Conservation (phyloP, 2,329 filamentous ascomycete genomes). For the Ceratocystis lukuohia region DNA sequence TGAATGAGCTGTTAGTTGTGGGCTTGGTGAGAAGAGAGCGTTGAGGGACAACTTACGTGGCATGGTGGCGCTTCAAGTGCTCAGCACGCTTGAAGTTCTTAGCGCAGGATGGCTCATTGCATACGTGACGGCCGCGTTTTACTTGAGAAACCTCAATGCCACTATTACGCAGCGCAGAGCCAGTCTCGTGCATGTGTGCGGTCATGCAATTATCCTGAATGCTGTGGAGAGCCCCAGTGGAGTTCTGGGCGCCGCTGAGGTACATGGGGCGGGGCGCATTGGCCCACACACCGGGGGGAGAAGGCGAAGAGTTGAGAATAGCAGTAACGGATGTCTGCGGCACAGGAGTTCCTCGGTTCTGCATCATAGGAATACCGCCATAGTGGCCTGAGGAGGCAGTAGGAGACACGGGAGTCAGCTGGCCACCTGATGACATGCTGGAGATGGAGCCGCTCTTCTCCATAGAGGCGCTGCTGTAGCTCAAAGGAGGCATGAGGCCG, state of each 20-base stretch:
- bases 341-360: background rate
- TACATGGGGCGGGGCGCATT: constrained; percentile 13
- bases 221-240: constrained; percentile 8
- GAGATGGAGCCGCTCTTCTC: constrained; percentile 13
- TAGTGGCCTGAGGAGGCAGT: constrained; percentile 10
- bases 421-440: constrained; percentile 14
- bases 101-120: constrained; percentile 34
- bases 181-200: constrained; percentile 12
- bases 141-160: constrained; percentile 20
- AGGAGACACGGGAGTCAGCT: constrained; percentile 14
- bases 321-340: constrained; percentile 14
- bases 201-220: background rate
- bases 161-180: constrained; percentile 12
- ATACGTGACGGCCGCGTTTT: constrained; percentile 32
- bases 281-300: constrained; percentile 9
- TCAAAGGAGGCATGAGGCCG: background rate
- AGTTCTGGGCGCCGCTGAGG: constrained; percentile 6
- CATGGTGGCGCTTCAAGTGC: constrained; percentile 42
- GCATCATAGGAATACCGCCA: background rate
- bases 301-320: constrained; percentile 18
- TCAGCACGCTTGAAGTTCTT: constrained; percentile 40
- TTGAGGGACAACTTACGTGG: constrained; percentile 31
- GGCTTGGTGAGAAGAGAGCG: background rate
- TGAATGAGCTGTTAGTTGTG: background rate
- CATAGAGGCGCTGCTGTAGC: constrained; percentile 12